Evolutionary conservation across 345 rosid species (phyloP), one percentile per base, ranked within the genome.

Genomic region (Hypericum androsaemum): DNA sequence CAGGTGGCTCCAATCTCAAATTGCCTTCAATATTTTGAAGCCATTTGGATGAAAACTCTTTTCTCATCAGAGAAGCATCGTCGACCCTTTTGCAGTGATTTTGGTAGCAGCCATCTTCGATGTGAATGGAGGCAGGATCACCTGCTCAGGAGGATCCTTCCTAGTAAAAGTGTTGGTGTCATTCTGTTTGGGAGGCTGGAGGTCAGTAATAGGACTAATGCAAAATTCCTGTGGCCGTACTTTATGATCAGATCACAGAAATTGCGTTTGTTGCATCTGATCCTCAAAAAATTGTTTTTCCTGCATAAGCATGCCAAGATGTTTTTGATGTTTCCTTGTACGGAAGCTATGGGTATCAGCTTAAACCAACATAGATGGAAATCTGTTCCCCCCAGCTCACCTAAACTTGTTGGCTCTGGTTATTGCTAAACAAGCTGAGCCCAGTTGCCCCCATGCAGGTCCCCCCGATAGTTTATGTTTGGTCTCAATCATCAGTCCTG

Each of bases 1-100:
- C 73, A 90, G 98, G 92, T 75, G 64, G 68, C 71, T 47, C 79
- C 98, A 12, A 53, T 90, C 74, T 81, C 96, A 50, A 63, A 60
- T 57, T 75, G 87, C 58, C 59, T 84, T 56, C 57, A 66, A 52
- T 72, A 73, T 62, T 79, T 78, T 74, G 76, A 90, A 70, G 60
- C 56, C 61, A 59, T 47, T 58, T 65, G 82, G 78, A 65, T 52
- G 57, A 72, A 60, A 56, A 44, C 43, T 40, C 62, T 58, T 41
- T 49, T 61, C 50, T 69, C 57, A 60, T 59, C 47, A 53, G 67
- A 65, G 56, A 63, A 53, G 37, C 50, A 60, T 12, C 16, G 37
- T 47, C 53, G 43, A 41, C 47, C 39, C 42, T 61, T 40, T n/a
- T 42, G 3, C 54, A 63, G 46, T 41, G 53, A 52, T 54, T 54